These are phyloP conservation scores for Senna tora DNA, from an alignment of 306 rosid species.

Conservation along the genomic window DNA sequence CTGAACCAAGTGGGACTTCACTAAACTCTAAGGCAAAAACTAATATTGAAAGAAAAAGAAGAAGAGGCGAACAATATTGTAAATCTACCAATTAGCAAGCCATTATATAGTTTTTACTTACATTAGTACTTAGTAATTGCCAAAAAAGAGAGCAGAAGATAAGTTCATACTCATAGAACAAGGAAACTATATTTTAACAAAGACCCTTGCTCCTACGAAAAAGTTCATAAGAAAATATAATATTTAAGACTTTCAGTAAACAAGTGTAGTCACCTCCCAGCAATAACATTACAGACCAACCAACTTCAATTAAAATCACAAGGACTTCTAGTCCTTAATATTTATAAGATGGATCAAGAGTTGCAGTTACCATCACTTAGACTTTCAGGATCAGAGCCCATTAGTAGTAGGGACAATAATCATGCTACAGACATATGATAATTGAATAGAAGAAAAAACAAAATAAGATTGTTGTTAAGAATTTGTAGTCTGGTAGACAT, in stretches of 20 bases:
- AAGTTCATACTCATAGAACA: neutral
- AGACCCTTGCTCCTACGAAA: neutral
- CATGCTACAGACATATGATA: neutral
- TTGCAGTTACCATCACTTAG: neutral
- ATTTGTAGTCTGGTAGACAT: neutral
- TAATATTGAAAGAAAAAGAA: neutral
- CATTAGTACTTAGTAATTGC: neutral
- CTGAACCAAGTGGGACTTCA: neutral
- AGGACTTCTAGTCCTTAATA: neutral
- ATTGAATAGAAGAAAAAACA: constrained; percentile 12
- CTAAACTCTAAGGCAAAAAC: neutral
- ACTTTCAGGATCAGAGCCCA: neutral
- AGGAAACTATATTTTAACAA: neutral
- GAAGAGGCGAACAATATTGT: neutral
- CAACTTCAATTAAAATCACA: neutral
- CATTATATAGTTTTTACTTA: neutral
- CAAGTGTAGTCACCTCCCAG: neutral
- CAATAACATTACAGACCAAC: neutral
- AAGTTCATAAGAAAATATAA: neutral
- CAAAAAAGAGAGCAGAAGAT: too few species aligned
- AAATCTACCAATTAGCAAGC: neutral
- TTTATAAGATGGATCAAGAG: neutral
- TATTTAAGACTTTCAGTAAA: neutral
- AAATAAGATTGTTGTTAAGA: neutral
- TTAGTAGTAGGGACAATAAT: neutral